Percentiles rank a stretch among this genome's conserved stretches.
phyloP scores from a whole-genome alignment of 345 rosid genomes.

The Salix caprea region DNA sequence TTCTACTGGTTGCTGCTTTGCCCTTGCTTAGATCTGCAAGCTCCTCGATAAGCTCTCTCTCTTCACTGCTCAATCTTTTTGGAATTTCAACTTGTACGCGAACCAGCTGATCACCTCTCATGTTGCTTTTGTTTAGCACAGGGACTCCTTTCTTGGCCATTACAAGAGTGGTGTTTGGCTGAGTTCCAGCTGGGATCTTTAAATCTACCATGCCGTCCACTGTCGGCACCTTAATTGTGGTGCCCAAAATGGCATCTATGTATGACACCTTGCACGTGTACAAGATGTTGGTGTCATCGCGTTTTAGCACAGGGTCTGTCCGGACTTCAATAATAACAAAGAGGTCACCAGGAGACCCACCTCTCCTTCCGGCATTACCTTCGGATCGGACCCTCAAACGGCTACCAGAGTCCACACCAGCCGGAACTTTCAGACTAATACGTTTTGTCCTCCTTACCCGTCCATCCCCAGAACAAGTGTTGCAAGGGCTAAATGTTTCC shows the following conservation, averaged over 20 bases:
- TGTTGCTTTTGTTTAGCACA: conserved; percentile 72
- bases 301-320: conserved; percentile 77
- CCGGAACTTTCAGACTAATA: conserved; percentile 86
- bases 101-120: conserved; percentile 95
- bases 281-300: conserved; percentile 78
- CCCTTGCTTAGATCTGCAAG: conserved; percentile 85
- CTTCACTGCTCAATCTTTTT: conserved; percentile 78
- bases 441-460: conserved; percentile 82
- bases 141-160: conserved; percentile 98
- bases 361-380: conserved; percentile 91
- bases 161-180: conserved; percentile 84
- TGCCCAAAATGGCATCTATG: conserved; percentile 86
- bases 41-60: conserved; percentile 80
- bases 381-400: conserved; percentile 90
- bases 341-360: conserved; percentile 90
- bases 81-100: conserved; percentile 98
- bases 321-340: conserved; percentile 77
- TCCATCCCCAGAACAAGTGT: conserved; percentile 83
- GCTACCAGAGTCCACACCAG: conserved; percentile 96
- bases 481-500: conserved; percentile 68
- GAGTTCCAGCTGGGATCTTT: conserved; percentile 92
- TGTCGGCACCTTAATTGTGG: conserved; percentile 77
- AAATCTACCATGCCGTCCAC: conserved; percentile 94
- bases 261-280: conserved; percentile 89
- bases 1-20: conserved; percentile 59